Conservation (phyloP, 176 grass and related monocot species). For the Eleusine indica region DNA sequence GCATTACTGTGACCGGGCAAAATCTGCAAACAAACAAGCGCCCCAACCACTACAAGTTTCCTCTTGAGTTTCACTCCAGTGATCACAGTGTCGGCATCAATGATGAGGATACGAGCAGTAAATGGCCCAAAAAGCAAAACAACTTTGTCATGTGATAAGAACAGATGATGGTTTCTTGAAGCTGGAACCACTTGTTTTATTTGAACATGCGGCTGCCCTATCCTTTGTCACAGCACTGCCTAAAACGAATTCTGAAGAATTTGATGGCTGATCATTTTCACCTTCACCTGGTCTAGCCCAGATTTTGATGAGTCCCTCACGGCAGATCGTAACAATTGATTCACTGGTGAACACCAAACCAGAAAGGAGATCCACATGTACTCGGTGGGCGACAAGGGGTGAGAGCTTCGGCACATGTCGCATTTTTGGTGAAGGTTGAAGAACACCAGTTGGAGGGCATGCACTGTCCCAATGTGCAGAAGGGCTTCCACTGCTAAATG, state of each 20-base stretch:
- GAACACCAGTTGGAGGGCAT: slow-evolving; percentile 62
- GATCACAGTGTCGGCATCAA: slow-evolving; percentile 16
- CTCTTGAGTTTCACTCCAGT: slow-evolving; percentile 17
- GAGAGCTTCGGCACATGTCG: slow-evolving; percentile 86
- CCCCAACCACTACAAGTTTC: slow-evolving; percentile 23
- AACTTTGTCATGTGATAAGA: slow-evolving; percentile 68
- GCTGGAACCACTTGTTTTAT: slow-evolving; percentile 59
- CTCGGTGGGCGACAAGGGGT: slow-evolving; percentile 79
- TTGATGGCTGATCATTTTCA: slow-evolving; percentile 53
- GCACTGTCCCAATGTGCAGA: slow-evolving; percentile 83
- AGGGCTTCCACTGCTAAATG: slow-evolving; percentile 72
- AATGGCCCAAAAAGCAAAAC: slow-evolving; percentile 49
- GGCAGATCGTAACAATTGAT: slow-evolving; percentile 74
- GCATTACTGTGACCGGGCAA: slow-evolving; percentile 33
- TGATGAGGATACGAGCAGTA: slow-evolving; percentile 7
- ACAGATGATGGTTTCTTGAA: slow-evolving; percentile 70
- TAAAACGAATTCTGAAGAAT: slow-evolving; percentile 60
- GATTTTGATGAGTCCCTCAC: slow-evolving; percentile 87
- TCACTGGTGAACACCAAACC: slow-evolving; percentile 80
- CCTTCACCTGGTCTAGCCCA: slow-evolving; percentile 64
- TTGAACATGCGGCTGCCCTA: slow-evolving; percentile 36
- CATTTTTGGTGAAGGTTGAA: slow-evolving; percentile 87
- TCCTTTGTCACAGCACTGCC: slow-evolving; percentile 53
- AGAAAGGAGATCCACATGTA: slow-evolving; percentile 71
- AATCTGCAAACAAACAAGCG: slow-evolving; percentile 30